Base-by-base conservation (phyloP, 2,329 filamentous ascomycete genomes). In the Scorias spongiosa region DNA sequence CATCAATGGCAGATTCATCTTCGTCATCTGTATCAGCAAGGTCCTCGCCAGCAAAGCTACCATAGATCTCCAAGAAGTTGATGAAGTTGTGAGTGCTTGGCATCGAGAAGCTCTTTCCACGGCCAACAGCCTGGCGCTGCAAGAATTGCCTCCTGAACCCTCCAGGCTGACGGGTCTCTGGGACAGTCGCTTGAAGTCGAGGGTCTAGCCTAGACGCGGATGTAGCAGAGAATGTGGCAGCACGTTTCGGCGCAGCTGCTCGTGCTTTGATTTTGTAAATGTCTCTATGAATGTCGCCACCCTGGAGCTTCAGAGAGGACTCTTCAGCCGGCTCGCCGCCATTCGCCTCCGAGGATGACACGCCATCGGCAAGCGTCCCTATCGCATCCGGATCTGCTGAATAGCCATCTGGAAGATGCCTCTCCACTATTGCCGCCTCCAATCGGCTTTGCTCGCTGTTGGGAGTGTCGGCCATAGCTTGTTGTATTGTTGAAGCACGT, bases 201-300 rank as follows among this genome's bases (percentile, higher is more conserved):
- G 32, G 39, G 18, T 57, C 50, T 28, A 53, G 58, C 40, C 20
- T 20, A 14, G 36, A 18, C 1, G 12, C 14, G 39, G 39, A 71
- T 66, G 50, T 75, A 66, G 41, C 52, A 36, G 81, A 79, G 54
- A 86, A 86, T 0, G 81, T 85, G 43, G 73, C 72, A 12, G 82
- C 69, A 48, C 82, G 73, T 44, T 59, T 60, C 10, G 63, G 60
- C 34, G 61, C 57, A 53, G 55, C 72, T 60, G 59, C 64, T 34
- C 76, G 69, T 12, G 78, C 76, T 48, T 80, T 76, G 53, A 85
- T 78, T 57, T 76, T 81, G 70, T 83, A 88, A 29, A 88, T 72
- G 54, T 84, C 80, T 29, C 83, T 78, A 57, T 87, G 82, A 17
- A 88, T 80, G 54, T 88, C 83, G 36, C 83, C 83, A 42, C 83